Base-by-base conservation (phyloP, 108 stramenopile genomes). In the Cafeteria roenbergensis region DNA sequence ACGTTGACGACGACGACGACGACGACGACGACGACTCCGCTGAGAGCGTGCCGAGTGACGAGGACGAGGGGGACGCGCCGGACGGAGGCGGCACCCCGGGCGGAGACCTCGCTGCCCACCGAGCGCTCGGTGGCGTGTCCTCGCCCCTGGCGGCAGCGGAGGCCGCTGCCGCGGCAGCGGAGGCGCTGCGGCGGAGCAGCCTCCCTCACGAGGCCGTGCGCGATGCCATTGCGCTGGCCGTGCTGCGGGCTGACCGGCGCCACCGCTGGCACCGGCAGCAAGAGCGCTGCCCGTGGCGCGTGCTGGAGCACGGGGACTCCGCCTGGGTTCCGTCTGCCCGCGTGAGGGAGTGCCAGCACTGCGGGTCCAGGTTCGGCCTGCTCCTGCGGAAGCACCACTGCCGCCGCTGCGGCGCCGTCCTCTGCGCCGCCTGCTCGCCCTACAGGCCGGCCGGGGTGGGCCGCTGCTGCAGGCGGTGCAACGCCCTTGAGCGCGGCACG, bases 341-440 rank as follows among this genome's bases (percentile, higher is more conserved):
- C 42, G 17, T 48, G 42, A 17, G 17, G 42, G 42, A 48, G 55
- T 73, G 73, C 63, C 48, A 52, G 31, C 33, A 34, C 4, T 73
- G 73, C 53, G 42, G 50, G 21, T 22, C 52, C 21, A 26, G 37
- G 3, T 73, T 73, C 63, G 69, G 48, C 26, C 12, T 73, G 27
- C 31, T 67, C 30, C 22, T 20, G n/a, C 38, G 73, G 9, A 29
- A 62, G 27, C 73, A 73, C 57, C 73, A 73, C 60, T 73, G 73
- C 65, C 38, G 73, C 20, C 53, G 42, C 21, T 73, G 73, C 31
- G 73, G 73, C 63, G 33, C 30, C 8, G 57, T 67, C 35, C 51
- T 73, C 0, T 73, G 73, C 55, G 57, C 21, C 1, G 38, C 33
- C 31, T 73, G 73, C 56, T 56, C 66, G 12, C 21, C 54, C 34